Evolutionary conservation across 192 early-diverging fungal species (phyloP), one percentile per base, ranked within the genome.

Genomic region (Coemansia sp.): DNA sequence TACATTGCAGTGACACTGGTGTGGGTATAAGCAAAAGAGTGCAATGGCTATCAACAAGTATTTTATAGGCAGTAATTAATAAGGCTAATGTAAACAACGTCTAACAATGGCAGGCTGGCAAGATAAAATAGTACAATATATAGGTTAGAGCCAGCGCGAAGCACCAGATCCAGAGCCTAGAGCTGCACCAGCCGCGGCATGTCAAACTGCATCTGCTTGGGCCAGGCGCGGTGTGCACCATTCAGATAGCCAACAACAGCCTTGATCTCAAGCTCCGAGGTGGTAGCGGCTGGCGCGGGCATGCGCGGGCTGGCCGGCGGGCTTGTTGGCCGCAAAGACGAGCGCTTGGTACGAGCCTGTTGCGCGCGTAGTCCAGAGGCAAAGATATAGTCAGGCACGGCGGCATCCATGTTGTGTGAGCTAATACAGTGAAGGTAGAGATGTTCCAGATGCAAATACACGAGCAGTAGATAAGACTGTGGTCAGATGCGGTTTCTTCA

Each of bases 311-410:
- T 56, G 50, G 57, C 45, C 25, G 58, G 66, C 3, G 66, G 53
- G 36, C 50, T 65, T 41, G 59, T 34, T 10, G 55, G 56, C 17
- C 67, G 66, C 31, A 48, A 49, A n/a, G 42, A 42, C 8, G 42
- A 12, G 40, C 66, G 74, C 45, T 39, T 66, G 43, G 31, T 62
- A 52, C 74, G 74, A 5, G 67, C 58, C 44, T 66, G 74, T 53
- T 76, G 74, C 15, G 74, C 74, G 32, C 55, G 55, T 46, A 76
- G 38, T 14, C 67, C 74, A 11, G 74, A 76, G 50, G 63, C 62
- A 20, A 76, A 66, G 15, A 76, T 66, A 28, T 66, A 76, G 46
- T 76, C 74, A 15, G 74, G 74, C 2, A 76, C 63, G 9, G 50
- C 32, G 43, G 22, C 49, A 26, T 69, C 55, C 72, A 75, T 75